Evolutionary conservation across 208 protist genomes (phyloP).

Genomic region (Trypanosoma lewisi): DNA sequence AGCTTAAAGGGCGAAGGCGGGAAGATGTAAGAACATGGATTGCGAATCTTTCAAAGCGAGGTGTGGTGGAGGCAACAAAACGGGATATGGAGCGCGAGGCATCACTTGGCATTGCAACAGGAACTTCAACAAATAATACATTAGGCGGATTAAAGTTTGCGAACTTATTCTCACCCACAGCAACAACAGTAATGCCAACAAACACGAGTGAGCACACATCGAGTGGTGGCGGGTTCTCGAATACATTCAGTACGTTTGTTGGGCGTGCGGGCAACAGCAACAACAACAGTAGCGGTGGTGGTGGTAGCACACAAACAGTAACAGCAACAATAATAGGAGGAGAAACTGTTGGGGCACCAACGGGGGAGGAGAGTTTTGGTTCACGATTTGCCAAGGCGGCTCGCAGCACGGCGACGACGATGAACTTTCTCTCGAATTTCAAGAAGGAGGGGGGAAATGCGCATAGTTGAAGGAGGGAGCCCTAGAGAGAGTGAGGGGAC

Average conservation of each 20-base stretch:
- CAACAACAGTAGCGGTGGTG: not conserved
- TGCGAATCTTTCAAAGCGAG: constrained; percentile 71
- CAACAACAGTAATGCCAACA: not conserved
- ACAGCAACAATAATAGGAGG: not conserved
- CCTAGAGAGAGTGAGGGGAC: not conserved
- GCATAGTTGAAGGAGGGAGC: not conserved
- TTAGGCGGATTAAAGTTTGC: constrained; percentile 6
- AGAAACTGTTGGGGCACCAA: constrained; percentile 1
- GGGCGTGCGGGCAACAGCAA: constrained; percentile 1
- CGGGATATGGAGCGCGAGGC: constrained; percentile 45
- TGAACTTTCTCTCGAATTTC: constrained; percentile 72
- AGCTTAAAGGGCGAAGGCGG: constrained; percentile 77
- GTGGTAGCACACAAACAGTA: not conserved
- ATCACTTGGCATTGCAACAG: constrained; percentile 18
- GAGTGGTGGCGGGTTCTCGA: constrained; percentile 3
- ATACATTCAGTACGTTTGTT: constrained; percentile 12
- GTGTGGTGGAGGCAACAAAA: constrained; percentile 85
- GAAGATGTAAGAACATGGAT: constrained; percentile 82
- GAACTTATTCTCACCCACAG: constrained; percentile 3
- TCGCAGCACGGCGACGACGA: constrained; percentile 56
- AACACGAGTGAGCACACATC: constrained; percentile 1
- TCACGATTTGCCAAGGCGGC: constrained; percentile 58
- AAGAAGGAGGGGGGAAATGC: constrained; percentile 39
- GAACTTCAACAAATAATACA: not conserved
- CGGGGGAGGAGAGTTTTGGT: constrained; percentile 47